Evolutionary conservation across 257 asterid genomes (phyloP), one percentile per base, ranked within the genome.

Genomic region (Solanum bulbocastanum): DNA sequence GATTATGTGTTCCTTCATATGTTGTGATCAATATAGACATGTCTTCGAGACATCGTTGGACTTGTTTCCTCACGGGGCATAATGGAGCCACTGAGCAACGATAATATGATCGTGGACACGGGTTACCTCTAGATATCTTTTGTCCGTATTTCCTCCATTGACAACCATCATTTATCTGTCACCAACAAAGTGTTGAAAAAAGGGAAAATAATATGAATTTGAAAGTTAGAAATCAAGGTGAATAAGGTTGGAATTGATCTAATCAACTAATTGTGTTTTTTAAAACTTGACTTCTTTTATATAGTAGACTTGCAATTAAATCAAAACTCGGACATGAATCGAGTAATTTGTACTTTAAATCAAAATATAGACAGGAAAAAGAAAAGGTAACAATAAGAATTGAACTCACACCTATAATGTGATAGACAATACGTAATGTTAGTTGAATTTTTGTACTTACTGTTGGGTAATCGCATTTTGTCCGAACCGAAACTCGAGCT

Each of bases 71-170:
- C 13, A 96, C 99, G 0, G 99, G 99, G 60, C 99, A 96, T 1
- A 94, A 82, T 2, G 97, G 91, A 1, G 98, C 95, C 56, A 93
- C 93, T 6, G 99, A 95, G 91, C 99, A 96, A 1, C 98, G 95
- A 86, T 96, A 96, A 78, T 96, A 96, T 4, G 99, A 98, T 37
- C 99, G 88, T 20, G 99, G 99, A 35, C 98, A 94, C 11, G 98
- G 99, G 88, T 96, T 96, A 8, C 98, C 98, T 85, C 96, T 96
- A 0, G 99, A 88, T 4, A 93, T 93, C 85, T 96, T 96, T 90
- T 96, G 99, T 52, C 99, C 99, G 46, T 96, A 96, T 85, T 96
- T 96, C 73, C 99, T 94, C 99, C 99, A 96, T 84, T 95, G 98
- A 39, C 99, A 95, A 78, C 99, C 99, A 88, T 96, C 99, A 83